Base-by-base conservation (phyloP, 768 basidiomycete species). In the Boletus reticulatus region DNA sequence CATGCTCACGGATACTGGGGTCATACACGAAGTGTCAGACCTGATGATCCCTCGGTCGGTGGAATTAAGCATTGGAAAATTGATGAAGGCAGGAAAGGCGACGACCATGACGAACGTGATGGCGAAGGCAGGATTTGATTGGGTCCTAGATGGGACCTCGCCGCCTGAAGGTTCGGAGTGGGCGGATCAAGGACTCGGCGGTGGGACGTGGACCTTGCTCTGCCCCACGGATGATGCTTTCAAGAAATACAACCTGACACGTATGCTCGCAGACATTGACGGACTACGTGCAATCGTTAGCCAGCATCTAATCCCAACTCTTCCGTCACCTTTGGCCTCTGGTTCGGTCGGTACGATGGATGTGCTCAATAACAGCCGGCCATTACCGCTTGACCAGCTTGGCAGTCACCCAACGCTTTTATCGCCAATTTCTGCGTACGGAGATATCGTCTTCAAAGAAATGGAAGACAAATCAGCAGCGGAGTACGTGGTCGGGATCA, bases 141-240 rank as follows among this genome's bases (percentile, higher is more conserved):
- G 95, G 94, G 74, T 97, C 37, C 74, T 98, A 52, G 87, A 98
- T 60, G 96, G 95, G 6, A 89, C 85, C 7, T 74, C 80, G 1
- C 89, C 89, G 8, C 89, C 90, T 6, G 82, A 84, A 61, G 87
- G 77, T 51, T 87, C 87, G 11, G 75, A 73, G 12, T 91, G 86
- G 85, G 80, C 80, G 6, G 77, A 84, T 16, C 65, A 70, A 53
- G 78, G 73, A 43, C 63, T 80, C n/a, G 65, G 68, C 19, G 78
- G 76, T 24, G 72, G 70, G 10, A 85, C 87, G 4, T 98, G 95
- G 87, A 96, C 94, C 2, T 71, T 99, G 5, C 78, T 99, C 20
- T 94, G 91, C 61, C 97, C 97, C 4, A 84, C 85, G 7, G 97
- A 99, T 65, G 87, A 89, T 55, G 94, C 96, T 0, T 97, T 98